These are phyloP conservation scores for Helenozyma rhizophorensis DNA, from an alignment of 805 yeast species.

Conservation along the genomic window DNA sequence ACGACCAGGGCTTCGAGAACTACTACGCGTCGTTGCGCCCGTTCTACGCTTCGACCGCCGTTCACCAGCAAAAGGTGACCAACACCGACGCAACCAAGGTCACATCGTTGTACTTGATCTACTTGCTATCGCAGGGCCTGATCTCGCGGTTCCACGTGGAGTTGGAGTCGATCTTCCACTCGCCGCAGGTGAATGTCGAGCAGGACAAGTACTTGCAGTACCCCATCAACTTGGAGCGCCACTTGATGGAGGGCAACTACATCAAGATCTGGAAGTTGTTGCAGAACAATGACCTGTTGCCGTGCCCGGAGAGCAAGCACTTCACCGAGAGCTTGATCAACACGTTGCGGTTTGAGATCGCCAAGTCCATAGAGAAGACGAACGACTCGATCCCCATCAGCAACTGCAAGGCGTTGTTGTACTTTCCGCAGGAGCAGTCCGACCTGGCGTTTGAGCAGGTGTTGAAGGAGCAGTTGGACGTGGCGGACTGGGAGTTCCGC, in stretches of 20 bases:
- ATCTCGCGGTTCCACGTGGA: slow-evolving; percentile 88
- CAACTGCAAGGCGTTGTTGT: slow-evolving; percentile 77
- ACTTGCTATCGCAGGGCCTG: slow-evolving; percentile 76
- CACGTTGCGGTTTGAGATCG: slow-evolving; percentile 83
- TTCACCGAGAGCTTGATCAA: slow-evolving; percentile 71
- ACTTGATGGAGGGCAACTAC: slow-evolving; percentile 95
- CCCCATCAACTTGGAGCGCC: slow-evolving; percentile 85
- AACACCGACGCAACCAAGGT: slow-evolving; percentile 52
- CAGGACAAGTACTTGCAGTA: slow-evolving; percentile 59
- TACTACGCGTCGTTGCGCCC: slow-evolving; percentile 71
- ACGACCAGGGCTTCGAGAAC: slow-evolving; percentile 65
- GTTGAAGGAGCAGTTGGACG: slow-evolving; percentile 31
- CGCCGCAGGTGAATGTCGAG: slow-evolving; percentile 58
- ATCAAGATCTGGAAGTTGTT: slow-evolving; percentile 83
- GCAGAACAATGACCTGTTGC: slow-evolving; percentile 51
- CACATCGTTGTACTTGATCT: slow-evolving; percentile 69
- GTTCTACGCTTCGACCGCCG: slow-evolving; percentile 52
- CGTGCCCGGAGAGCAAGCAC: slow-evolving; percentile 70
- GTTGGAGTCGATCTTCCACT: slow-evolving; percentile 64
- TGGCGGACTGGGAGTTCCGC: slow-evolving; percentile 54
- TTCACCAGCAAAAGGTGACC: slow-evolving; percentile 35
- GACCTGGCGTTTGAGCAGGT: slow-evolving; percentile 28
- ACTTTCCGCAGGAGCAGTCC: slow-evolving; percentile 47
- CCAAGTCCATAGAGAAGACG: slow-evolving; percentile 75
- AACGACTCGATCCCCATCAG: slow-evolving; percentile 72